Percentiles rank a stretch among this genome's conserved stretches.
phyloP scores from a whole-genome alignment of 768 basidiomycete genomes.

The Gloeophyllum trabeum region DNA sequence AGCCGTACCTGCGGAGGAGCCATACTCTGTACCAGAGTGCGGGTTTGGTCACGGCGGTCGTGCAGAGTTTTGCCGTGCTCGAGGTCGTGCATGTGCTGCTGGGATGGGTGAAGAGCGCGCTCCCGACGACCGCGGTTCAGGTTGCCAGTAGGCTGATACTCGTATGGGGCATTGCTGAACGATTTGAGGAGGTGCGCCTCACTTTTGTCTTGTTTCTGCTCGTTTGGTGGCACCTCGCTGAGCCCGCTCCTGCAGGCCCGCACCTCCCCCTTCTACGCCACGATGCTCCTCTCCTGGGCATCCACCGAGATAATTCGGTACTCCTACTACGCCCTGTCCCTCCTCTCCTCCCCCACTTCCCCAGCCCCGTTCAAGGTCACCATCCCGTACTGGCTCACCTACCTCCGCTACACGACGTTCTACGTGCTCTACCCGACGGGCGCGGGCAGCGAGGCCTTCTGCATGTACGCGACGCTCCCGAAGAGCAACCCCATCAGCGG shows the following conservation, averaged over 20 bases:
- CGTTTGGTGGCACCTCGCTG: background rate
- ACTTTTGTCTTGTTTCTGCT: background rate
- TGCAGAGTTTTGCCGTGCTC: conserved; percentile 76
- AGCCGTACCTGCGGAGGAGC: too few relatives aligned
- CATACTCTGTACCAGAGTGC: conserved; percentile 50
- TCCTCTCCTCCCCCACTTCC: conserved; percentile 32
- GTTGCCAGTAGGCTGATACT: conserved; percentile 73
- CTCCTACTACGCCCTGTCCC: conserved; percentile 65
- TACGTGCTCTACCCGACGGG: conserved; percentile 91
- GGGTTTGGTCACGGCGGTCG: conserved; percentile 49
- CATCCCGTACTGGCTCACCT: conserved; percentile 39
- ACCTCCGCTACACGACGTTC: conserved; percentile 87
- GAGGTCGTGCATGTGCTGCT: conserved; percentile 76
- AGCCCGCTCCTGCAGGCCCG: conserved; percentile 38
- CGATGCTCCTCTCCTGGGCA: conserved; percentile 92
- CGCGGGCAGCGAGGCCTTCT: conserved; percentile 81
- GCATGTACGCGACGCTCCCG: conserved; percentile 72
- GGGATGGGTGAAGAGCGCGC: conserved; percentile 70
- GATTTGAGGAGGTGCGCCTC: conserved; percentile 43
- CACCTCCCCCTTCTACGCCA: conserved; percentile 68
- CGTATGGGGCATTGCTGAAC: conserved; percentile 74
- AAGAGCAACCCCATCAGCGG: conserved; percentile 27
- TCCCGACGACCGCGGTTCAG: conserved; percentile 67
- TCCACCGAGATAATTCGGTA: conserved; percentile 89
- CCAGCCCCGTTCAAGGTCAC: too few relatives aligned